Evolutionary conservation across 192 early-diverging fungal species (phyloP), one percentile per base, ranked within the genome.

Genomic region (Coemansia sp.): DNA sequence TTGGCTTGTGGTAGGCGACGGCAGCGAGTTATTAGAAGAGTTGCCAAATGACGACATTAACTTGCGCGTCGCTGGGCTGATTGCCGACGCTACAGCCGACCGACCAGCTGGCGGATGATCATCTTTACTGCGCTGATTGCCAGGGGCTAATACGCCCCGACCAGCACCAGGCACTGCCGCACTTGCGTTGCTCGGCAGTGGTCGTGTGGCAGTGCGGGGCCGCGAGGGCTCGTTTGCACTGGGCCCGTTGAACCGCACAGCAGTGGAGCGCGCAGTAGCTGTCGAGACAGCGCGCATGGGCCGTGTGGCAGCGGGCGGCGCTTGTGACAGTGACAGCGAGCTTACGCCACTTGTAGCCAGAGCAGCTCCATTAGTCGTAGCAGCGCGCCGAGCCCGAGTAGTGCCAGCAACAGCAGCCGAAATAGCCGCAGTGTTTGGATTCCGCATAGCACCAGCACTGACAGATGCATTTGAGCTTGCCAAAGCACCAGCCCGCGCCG

Each of bases 331-430:
- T 10, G 34, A 32, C 15, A 20, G 40, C 15, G 20, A 32, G 15
- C 58, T 35, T 4, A 35, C 58, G 20, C 58, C 58, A 39, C 20
- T 59, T 8, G 58, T 20, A 7, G 34, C 37, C 2, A 3, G 24
- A 35, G 20, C 34, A 10, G 27, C 37, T 13, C 4, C 52, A 9
- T 32, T 30, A 15, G 47, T 53, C 15, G 67, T 43, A 12, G 70
- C 70, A 27, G 70, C 37, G 13, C 75, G 59, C 37, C 80, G 53
- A 3, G 80, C 71, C 16, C 80, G 59, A 13, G 80, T 74, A 0
- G 80, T 82, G 2, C 80, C 80, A 2, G 80, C 80, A 3, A 82
- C 80, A 2, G 80, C 80, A 0, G 80, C 80, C 2, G 80, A 76
- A 30, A 82, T 74, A 18, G 73, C 78, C 1, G 68, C 67, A 5